These are phyloP conservation scores for Penicillium brevicompactum DNA, from an alignment of 2,329 filamentous ascomycete species.

Conservation along the genomic window DNA sequence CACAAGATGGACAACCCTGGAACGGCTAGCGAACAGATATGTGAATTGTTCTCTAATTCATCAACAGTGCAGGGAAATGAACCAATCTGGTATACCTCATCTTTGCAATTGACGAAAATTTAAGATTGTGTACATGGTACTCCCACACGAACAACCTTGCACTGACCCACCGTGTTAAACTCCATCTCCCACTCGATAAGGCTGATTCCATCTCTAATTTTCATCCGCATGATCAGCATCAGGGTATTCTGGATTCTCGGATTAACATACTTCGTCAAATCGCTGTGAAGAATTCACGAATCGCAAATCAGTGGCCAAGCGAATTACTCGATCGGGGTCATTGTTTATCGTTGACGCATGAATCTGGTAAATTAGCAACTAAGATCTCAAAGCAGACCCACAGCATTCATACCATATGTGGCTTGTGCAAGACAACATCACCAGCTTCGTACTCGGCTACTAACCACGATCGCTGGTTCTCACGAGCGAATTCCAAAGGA, in stretches of 20 bases:
- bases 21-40: no score
- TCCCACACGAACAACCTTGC: neutral
- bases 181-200: conserved; percentile 6
- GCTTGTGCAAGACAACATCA: conserved; percentile 7
- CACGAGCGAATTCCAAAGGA: neutral
- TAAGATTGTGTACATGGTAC: neutral
- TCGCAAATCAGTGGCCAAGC: conserved; percentile 3
- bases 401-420: neutral
- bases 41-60: no score
- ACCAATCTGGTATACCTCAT: no score
- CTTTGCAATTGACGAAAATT: neutral
- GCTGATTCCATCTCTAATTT: conserved; percentile 6
- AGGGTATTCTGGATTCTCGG: neutral
- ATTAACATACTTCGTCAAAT: neutral
- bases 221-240: neutral
- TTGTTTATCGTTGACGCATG: conserved; percentile 8
- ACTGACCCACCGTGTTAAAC: neutral
- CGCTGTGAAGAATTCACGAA: conserved; percentile 4
- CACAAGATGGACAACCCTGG: no score
- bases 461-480: conserved; percentile 2
- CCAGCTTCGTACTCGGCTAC: conserved; percentile 5
- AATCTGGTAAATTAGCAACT: neutral
- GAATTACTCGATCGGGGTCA: conserved; percentile 2
- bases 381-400: neutral
- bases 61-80: no score